Conservation (phyloP, 352 stramenopile species). For the Phytophthora megakarya region DNA sequence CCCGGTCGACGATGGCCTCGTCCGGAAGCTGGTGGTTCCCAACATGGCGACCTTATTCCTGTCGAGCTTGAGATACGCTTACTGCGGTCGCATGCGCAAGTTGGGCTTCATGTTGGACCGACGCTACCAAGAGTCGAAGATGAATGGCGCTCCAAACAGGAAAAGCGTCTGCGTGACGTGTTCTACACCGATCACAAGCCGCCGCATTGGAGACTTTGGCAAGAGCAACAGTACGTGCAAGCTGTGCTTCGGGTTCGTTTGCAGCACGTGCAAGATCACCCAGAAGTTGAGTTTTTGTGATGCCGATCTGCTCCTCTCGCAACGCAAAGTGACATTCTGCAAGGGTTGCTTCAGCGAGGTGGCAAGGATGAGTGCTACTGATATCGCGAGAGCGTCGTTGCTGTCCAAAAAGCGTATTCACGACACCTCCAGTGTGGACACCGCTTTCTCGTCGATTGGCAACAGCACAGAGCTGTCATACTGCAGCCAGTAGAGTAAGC, state of each 20-base stretch:
- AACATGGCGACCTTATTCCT: slow-evolving; percentile 15
- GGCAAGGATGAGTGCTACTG: not conserved
- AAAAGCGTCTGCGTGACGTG: slow-evolving; percentile 16
- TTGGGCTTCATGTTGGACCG: slow-evolving; percentile 7
- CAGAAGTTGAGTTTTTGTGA: slow-evolving; percentile 10
- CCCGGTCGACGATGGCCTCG: slow-evolving; percentile 2
- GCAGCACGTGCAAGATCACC: slow-evolving; percentile 15
- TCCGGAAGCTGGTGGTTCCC: slow-evolving; percentile 11
- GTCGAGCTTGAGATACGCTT: slow-evolving; percentile 10
- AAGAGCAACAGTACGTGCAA: slow-evolving; percentile 25
- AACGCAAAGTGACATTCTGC: slow-evolving; percentile 15
- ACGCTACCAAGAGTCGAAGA: slow-evolving; percentile 32
- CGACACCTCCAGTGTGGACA: slow-evolving; percentile 4
- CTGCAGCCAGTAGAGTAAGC: not conserved
- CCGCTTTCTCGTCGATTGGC: slow-evolving; percentile 1
- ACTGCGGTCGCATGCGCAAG: slow-evolving; percentile 18
- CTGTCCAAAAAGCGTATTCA: not conserved
- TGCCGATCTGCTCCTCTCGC: slow-evolving; percentile 2
- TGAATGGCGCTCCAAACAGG: slow-evolving; percentile 17
- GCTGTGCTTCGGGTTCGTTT: slow-evolving; percentile 13
- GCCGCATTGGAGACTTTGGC: slow-evolving; percentile 19
- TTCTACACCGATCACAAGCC: not conserved
- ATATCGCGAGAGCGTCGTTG: not conserved
- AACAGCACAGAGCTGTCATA: not conserved
- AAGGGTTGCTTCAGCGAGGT: slow-evolving; percentile 6